Evolutionary conservation across 768 basidiomycete genomes (phyloP).

Genomic region (Kwoniella bestiolae): DNA sequence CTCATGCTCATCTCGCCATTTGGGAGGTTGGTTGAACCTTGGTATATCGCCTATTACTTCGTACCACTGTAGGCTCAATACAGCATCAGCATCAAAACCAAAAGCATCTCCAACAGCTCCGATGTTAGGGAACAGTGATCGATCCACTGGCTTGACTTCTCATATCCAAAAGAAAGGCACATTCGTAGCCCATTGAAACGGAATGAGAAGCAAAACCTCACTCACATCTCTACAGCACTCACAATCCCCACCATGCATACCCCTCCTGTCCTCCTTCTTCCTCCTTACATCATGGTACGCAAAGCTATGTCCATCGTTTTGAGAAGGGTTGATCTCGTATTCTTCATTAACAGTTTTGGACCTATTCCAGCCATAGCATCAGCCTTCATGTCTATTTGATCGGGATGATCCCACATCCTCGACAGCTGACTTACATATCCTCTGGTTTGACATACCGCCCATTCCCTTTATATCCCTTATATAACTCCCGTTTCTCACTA

Average conservation of each 20-base stretch:
- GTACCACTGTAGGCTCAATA: slow-evolving; percentile 67
- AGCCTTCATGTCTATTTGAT: background rate
- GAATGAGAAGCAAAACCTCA: slow-evolving; percentile 18
- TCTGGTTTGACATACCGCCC: slow-evolving; percentile 47
- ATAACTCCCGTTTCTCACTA: slow-evolving; percentile 41
- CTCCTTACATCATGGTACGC: slow-evolving; percentile 80
- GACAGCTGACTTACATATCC: slow-evolving; percentile 32
- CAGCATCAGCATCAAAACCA: background rate
- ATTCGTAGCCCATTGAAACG: no score
- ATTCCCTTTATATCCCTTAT: slow-evolving; percentile 49
- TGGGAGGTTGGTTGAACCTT: slow-evolving; percentile 66
- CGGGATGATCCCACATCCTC: no score
- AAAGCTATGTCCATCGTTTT: slow-evolving; percentile 69
- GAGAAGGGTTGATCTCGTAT: slow-evolving; percentile 69
- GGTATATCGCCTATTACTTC: slow-evolving; percentile 75
- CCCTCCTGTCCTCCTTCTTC: slow-evolving; percentile 66
- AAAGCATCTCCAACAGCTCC: background rate
- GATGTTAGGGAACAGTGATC: background rate
- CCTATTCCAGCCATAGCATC: background rate
- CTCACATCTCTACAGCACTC: slow-evolving; percentile 78
- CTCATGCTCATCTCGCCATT: slow-evolving; percentile 70
- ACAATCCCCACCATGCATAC: slow-evolving; percentile 76
- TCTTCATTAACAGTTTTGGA: slow-evolving; percentile 58
- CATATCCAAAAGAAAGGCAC: no score
- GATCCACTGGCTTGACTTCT: no score